A percentile compares a stretch with the other conserved stretches of the same genome.
Evolutionary conservation across 495 filamentous ascomycete species (phyloP).

Genomic region (Penicillium canescens): DNA sequence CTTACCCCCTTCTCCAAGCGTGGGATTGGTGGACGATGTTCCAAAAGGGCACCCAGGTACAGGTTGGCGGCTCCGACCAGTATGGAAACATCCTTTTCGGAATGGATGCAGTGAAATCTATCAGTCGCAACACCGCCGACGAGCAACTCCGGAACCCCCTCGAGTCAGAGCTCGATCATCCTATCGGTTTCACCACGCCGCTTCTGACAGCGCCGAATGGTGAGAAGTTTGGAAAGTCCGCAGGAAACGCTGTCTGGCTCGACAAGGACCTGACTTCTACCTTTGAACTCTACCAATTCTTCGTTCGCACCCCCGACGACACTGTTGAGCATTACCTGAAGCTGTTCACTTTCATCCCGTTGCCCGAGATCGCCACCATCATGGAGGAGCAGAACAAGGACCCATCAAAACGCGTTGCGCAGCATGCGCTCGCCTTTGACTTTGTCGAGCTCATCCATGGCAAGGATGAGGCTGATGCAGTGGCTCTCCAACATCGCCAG

Average conservation of each 20-base stretch:
- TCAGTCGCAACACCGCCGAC: slow-evolving; percentile 52
- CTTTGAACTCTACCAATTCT: slow-evolving; percentile 92
- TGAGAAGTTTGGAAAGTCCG: slow-evolving; percentile 92
- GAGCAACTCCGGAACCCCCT: slow-evolving; percentile 28
- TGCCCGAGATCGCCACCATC: slow-evolving; percentile 58
- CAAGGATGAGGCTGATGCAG: slow-evolving; percentile 50
- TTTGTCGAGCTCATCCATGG: slow-evolving; percentile 81
- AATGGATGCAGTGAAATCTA: slow-evolving; percentile 76
- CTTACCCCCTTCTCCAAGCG: slow-evolving; percentile 90
- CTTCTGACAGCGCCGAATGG: slow-evolving; percentile 83
- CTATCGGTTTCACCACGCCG: slow-evolving; percentile 86
- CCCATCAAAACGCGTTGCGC: slow-evolving; percentile 71
- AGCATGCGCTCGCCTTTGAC: slow-evolving; percentile 78
- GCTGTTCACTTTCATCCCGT: slow-evolving; percentile 86
- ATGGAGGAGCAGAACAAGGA: slow-evolving; percentile 67
- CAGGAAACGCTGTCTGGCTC: slow-evolving; percentile 94
- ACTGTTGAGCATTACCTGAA: slow-evolving; percentile 79
- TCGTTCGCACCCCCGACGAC: slow-evolving; percentile 78
- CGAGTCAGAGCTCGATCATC: slow-evolving; percentile 42
- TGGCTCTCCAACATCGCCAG: slow-evolving; percentile 57
- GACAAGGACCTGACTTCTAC: slow-evolving; percentile 74
- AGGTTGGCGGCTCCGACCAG: slow-evolving; percentile 95
- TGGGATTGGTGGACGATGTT: slow-evolving; percentile 96
- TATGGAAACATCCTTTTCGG: slow-evolving; percentile 95
- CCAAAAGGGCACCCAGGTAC: slow-evolving; percentile 64